Conservation (phyloP, 768 basidiomycete genomes). For the Phylloporus rhodoxanthus region DNA sequence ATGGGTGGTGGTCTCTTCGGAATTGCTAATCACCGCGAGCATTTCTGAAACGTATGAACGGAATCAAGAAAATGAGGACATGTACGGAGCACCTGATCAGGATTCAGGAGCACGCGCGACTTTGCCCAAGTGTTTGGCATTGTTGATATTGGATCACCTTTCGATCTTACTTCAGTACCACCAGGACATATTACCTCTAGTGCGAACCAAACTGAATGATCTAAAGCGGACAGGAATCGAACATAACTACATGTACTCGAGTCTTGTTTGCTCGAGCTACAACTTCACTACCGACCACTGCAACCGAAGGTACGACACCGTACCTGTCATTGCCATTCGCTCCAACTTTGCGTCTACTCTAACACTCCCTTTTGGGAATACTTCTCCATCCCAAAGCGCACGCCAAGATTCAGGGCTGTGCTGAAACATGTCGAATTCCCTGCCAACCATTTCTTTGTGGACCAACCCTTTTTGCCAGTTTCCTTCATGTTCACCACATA, state of each 20-base stretch:
- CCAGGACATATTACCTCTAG: not conserved
- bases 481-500: constrained; percentile 27
- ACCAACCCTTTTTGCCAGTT: not conserved
- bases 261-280: constrained; percentile 1
- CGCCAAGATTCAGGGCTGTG: constrained; percentile 34
- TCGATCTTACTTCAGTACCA: too few species aligned
- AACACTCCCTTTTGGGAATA: constrained; percentile 24
- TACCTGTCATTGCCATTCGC: not conserved
- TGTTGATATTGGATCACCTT: constrained; percentile 4
- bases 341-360: constrained; percentile 2
- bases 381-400: constrained; percentile 34
- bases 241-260: not conserved
- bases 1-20: not conserved
- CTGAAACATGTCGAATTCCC: constrained; percentile 17
- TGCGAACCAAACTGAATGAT: not conserved
- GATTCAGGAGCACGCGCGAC: too few species aligned
- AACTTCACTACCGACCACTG: constrained; percentile 26
- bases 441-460: not conserved
- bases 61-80: constrained; percentile 2
- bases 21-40: not conserved
- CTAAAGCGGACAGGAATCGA: not conserved
- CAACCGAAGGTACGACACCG: constrained; percentile 3
- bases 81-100: constrained; percentile 1
- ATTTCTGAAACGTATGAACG: constrained; percentile 5
- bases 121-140: constrained; percentile 10